Evolutionary conservation across 2,329 filamentous ascomycete species (phyloP).

Genomic region (Hysterium pulicare): DNA sequence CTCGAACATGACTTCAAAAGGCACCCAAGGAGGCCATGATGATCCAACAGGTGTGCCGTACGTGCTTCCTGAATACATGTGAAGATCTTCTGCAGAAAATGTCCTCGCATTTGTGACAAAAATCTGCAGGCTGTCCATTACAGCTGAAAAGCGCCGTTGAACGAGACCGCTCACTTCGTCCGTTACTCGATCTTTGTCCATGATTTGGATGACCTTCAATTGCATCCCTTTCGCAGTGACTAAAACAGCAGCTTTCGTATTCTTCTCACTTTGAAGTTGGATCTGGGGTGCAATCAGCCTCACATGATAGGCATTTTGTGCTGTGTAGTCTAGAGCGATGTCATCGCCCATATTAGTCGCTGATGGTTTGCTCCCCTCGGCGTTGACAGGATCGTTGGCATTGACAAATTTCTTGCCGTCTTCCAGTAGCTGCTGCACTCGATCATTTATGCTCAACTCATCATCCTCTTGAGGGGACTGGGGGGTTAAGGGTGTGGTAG

Average conservation of each 20-base stretch:
- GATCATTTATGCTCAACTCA: conserved; percentile 70
- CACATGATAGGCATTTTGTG: conserved; percentile 92
- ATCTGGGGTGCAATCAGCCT: conserved; percentile 96
- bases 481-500: conserved; percentile 20
- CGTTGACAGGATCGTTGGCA: conserved; percentile 57
- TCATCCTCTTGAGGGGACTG: conserved; percentile 52
- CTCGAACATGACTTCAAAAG: conserved; percentile 97
- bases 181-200: conserved; percentile 90
- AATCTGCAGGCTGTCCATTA: conserved; percentile 97
- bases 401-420: conserved; percentile 81
- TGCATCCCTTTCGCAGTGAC: conserved; percentile 98
- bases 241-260: conserved; percentile 93
- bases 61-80: conserved; percentile 89
- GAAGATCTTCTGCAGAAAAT: conserved; percentile 77
- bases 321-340: conserved; percentile 81
- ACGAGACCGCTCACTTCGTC: conserved; percentile 94
- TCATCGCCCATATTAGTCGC: conserved; percentile 44
- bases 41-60: conserved; percentile 84
- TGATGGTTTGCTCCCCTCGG: conserved; percentile 35
- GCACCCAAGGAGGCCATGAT: conserved; percentile 97
- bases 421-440: conserved; percentile 78
- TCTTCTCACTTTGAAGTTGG: conserved; percentile 97
- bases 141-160: conserved; percentile 86
- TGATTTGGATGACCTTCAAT: conserved; percentile 93
- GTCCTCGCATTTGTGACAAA: conserved; percentile 95